A percentile compares a stretch with the other conserved stretches of the same genome.
phyloP scores from a whole-genome alignment of 805 yeast species.

The Candida coquimbonensis region DNA sequence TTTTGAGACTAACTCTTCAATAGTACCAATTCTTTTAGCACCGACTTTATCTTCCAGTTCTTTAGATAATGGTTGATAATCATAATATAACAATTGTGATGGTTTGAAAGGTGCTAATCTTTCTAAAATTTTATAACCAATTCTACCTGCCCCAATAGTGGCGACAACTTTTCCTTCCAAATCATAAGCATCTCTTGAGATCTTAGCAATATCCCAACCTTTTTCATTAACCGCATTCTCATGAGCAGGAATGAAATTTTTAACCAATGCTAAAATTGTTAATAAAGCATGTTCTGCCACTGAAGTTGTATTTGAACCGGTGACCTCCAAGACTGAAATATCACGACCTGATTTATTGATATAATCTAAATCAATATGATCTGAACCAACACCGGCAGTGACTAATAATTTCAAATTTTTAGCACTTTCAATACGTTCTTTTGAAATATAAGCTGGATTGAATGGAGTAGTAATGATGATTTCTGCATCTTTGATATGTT shows the following conservation, averaged over 20 bases:
- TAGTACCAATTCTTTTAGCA: slow-evolving; percentile 49
- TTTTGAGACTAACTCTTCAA: slow-evolving; percentile 59
- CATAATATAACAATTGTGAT: slow-evolving; percentile 65
- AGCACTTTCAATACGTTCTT: slow-evolving; percentile 60
- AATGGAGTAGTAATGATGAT: slow-evolving; percentile 77
- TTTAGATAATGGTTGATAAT: slow-evolving; percentile 60
- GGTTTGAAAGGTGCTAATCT: slow-evolving; percentile 69
- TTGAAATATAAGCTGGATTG: slow-evolving; percentile 71
- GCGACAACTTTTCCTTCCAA: slow-evolving; percentile 69
- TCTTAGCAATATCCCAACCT: slow-evolving; percentile 72
- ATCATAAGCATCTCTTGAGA: slow-evolving; percentile 68
- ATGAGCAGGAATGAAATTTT: slow-evolving; percentile 77
- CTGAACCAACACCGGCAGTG: slow-evolving; percentile 85
- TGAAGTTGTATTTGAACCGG: slow-evolving; percentile 74
- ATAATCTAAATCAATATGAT: slow-evolving; percentile 68
- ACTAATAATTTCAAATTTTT: slow-evolving; percentile 62
- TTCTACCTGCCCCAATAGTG: slow-evolving; percentile 80
- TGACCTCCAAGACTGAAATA: slow-evolving; percentile 70
- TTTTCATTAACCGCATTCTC: slow-evolving; percentile 49
- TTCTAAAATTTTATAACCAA: slow-evolving; percentile 70
- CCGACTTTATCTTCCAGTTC: slow-evolving; percentile 53
- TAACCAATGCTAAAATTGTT: slow-evolving; percentile 63
- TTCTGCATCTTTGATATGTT: slow-evolving; percentile 64
- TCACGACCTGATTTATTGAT: slow-evolving; percentile 49
- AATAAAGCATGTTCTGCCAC: slow-evolving; percentile 78